Base-by-base conservation (phyloP, 1,284 basidiomycete genomes). In the Pyrrhoderma noxium region DNA sequence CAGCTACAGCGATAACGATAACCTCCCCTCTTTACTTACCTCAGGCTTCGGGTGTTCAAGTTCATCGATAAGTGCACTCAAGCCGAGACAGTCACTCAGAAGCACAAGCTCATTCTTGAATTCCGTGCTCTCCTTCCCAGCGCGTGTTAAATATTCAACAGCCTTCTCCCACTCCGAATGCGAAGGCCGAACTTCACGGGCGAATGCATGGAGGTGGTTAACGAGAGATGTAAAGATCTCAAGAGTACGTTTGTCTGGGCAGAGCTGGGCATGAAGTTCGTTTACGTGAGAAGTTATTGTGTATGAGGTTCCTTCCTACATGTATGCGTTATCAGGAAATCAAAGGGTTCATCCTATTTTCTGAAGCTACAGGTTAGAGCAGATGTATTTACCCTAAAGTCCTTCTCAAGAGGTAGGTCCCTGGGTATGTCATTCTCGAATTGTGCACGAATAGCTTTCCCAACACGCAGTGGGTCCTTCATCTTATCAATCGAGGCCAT, bases 71-170 rank as follows among this genome's bases (percentile, higher is more conserved):
- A 70, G 59, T n/a, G 65, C 68, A 47, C 67, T 70, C 27, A 70
- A 55, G 8, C 70, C 70, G 4, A 71, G 55, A 52, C 66, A 65
- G 55, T 72, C 70, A 54, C 69, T 70, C 25, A 72, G 60, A n/a
- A 72, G 61, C 43, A 71, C 66, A 51, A 72, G 69, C 63, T 72
- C 70, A 60, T 68, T 68, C 62, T 67, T 67, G 58, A 63, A 65
- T 14, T 64, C 62, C 19, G 67, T 66, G 60, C 66, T 69, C 64
- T 68, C 67, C 60, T 66, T 67, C 23, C 67, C 67, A 31, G 62
- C 64, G 27, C 64, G 62, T 22, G 67, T 68, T 27, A 70, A 60
- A 57, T 68, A 66, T 54, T 63, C 58, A 51, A 70, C 60, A 3
- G 65, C 64, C 16, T 58, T 58, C 25, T 63, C 59, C 70, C 70